Percentiles rank a stretch among this genome's conserved stretches.
phyloP scores from a whole-genome alignment of 176 grass and related monocot genomes.

The Juncus effusus region DNA sequence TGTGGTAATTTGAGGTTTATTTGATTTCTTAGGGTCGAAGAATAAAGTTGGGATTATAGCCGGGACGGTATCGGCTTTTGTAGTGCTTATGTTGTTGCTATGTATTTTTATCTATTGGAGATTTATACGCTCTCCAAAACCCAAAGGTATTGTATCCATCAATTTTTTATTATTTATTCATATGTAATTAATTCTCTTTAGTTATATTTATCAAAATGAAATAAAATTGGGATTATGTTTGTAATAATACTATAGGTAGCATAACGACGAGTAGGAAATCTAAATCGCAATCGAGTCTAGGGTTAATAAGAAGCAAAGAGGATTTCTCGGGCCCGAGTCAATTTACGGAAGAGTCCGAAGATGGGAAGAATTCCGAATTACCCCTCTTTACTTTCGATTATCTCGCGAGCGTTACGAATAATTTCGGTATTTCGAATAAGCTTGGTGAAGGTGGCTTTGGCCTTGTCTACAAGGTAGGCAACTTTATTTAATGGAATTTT shows the following conservation, averaged over 20 bases:
- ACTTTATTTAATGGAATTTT: neutral
- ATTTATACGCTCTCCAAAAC: constrained; percentile 31
- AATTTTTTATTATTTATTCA: neutral
- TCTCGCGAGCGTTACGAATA: constrained; percentile 44
- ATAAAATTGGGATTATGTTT: too few relatives aligned
- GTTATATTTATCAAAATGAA: too few relatives aligned
- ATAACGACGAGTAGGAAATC: neutral
- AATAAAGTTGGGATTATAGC: constrained; percentile 34
- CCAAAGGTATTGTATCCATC: constrained; percentile 43
- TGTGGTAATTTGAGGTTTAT: constrained; percentile 5
- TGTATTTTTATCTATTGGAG: constrained; percentile 68
- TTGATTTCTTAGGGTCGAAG: constrained; percentile 31
- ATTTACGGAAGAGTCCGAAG: constrained; percentile 40
- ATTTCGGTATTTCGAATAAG: constrained; percentile 55
- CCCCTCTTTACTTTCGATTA: constrained; percentile 52
- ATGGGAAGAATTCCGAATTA: constrained; percentile 47
- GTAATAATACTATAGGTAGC: neutral
- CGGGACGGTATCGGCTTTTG: constrained; percentile 29
- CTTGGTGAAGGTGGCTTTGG: constrained; percentile 92
- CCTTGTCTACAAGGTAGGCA: constrained; percentile 70
- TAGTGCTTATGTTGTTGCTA: constrained; percentile 40
- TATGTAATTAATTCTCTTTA: too few relatives aligned
- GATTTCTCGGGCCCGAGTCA: constrained; percentile 37
- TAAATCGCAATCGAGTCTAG: constrained; percentile 9
- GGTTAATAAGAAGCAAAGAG: neutral